Base-by-base conservation (phyloP, 441 rosid species). In the Gossypium schwendimanii region DNA sequence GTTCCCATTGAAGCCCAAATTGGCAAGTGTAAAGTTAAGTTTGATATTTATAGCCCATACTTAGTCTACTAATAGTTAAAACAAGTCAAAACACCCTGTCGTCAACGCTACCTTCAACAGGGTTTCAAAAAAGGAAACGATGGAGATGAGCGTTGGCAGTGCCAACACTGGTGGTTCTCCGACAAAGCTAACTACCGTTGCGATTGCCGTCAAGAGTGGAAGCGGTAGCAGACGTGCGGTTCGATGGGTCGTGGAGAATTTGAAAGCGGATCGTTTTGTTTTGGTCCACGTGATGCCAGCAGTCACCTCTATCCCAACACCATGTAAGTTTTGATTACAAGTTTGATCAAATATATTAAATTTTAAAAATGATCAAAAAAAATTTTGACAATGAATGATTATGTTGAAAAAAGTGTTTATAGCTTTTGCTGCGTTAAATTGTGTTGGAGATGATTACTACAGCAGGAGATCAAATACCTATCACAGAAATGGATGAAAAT, bases 171-270 rank as follows among this genome's bases (percentile, higher is more conserved):
- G 41, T 53, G 75, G 24, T 28, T 20, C 74, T 59, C 75, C 69
- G 68, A 63, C 76, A 26, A 58, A 72, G 69, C 74, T 77, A 88
- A 59, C 72, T 18, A 73, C 84, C 7, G 89, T 88, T 64, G 97
- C 88, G 23, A 86, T 91, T 50, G 95, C 95, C 57, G 90, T 94
- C 20, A 91, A 88, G 59, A 79, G 89, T 20, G 94, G 97, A n/a
- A 84, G 69, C 26, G 92, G 91, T 73, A 92, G 94, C 82, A 79
- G 84, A 18, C 93, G 97, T 1, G 97, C 97, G 20, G 86, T 89
- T 78, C 82, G 83, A n/a, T 94, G 95, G 98, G 96, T 91, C 1
- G 82, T 76, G 9, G 87, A 91, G 78, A 85, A 88, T 69, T 83
- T 89, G 2, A 60, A 76, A 70, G 86, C 92, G 57, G 79, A 83